A percentile compares a stretch with the other conserved stretches of the same genome.
Evolutionary conservation across 2,329 filamentous ascomycete species (phyloP).

Genomic region (Trichoderma aggressivum): DNA sequence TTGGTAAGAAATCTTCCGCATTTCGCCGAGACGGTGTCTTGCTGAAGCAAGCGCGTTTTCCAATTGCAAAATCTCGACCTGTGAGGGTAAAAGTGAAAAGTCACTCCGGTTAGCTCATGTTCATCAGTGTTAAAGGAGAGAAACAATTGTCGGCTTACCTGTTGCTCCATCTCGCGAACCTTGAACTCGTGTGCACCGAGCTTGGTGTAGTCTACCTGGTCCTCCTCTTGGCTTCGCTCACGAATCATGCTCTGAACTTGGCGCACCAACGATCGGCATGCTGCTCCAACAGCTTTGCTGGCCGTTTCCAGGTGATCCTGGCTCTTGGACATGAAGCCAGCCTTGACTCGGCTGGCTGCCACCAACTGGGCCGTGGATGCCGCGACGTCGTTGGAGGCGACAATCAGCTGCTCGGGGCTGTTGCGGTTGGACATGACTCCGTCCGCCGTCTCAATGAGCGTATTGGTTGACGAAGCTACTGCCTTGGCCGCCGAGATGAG

Average conservation of each 20-base stretch:
- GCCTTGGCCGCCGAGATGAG: constrained; percentile 97
- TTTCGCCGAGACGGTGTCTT: constrained; percentile 83
- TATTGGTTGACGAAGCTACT: constrained; percentile 89
- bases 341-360: constrained; percentile 92
- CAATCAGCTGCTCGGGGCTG: constrained; percentile 94
- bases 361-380: constrained; percentile 96
- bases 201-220: constrained; percentile 81
- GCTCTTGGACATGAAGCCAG: constrained; percentile 95
- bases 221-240: constrained; percentile 77
- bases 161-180: constrained; percentile 98
- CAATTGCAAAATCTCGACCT: constrained; percentile 96
- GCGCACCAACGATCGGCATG: constrained; percentile 81
- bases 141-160: constrained; percentile 57
- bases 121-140: background rate
- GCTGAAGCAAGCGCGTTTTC: constrained; percentile 82
- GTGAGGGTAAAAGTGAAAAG: background rate
- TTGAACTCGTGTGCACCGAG: constrained; percentile 96
- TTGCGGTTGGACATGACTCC: constrained; percentile 90
- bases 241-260: constrained; percentile 95
- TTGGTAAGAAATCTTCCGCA: constrained; percentile 95
- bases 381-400: constrained; percentile 94
- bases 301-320: constrained; percentile 89
- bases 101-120: background rate
- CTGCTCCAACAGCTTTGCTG: constrained; percentile 86
- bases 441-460: constrained; percentile 94